Conservation (phyloP, 192 early-diverging fungal species). For the Piromyces finnis region DNA sequence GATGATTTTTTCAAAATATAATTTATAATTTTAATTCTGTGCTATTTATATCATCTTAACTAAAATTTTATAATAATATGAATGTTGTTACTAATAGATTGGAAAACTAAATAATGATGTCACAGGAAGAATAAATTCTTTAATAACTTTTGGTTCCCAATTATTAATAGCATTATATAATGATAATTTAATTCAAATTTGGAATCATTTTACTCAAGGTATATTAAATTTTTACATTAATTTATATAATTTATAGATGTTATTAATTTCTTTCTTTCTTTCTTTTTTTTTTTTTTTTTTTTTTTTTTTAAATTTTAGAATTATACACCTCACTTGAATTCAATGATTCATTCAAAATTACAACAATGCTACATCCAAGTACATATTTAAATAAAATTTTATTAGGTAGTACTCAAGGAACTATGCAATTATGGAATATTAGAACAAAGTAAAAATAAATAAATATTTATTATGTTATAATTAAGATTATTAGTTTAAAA, state of each 20-base stretch:
- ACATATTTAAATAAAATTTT: constrained; percentile 97
- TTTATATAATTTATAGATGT: neutral
- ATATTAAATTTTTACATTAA: neutral
- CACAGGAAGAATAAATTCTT: neutral
- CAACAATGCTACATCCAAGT: constrained; percentile 72
- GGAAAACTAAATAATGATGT: neutral
- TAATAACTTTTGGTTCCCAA: neutral
- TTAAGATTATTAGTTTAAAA: too few relatives aligned
- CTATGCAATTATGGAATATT: constrained; percentile 92
- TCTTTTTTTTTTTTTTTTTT: constrained; percentile 1
- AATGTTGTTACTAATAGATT: neutral
- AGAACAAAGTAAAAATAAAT: constrained; percentile 23
- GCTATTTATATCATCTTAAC: neutral
- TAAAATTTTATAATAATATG: neutral
- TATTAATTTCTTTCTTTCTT: neutral
- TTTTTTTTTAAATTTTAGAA: constrained; percentile 15
- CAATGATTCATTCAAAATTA: constrained; percentile 48
- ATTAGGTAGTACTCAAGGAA: constrained; percentile 64
- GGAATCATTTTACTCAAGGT: constrained; percentile 56
- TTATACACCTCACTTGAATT: constrained; percentile 57
- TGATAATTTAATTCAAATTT: constrained; percentile 61
- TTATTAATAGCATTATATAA: constrained; percentile 33
- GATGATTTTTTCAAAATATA: too few relatives aligned
- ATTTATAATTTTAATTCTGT: neutral
- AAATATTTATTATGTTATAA: too few relatives aligned